phyloP scores from a whole-genome alignment of 2,329 filamentous ascomycete species.

The Lasiodiplodia sp. region DNA sequence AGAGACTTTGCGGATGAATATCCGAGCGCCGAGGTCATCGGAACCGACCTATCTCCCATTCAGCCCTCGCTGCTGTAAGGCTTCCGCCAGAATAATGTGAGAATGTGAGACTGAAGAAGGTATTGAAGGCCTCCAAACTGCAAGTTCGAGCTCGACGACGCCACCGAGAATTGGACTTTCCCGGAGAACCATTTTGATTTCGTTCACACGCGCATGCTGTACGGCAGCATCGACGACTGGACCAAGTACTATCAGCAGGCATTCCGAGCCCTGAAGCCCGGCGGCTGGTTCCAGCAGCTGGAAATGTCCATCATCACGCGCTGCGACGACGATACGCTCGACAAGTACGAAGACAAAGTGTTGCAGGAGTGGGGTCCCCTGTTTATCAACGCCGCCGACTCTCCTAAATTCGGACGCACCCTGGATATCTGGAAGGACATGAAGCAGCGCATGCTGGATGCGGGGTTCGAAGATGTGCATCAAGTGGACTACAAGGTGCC shows the following conservation, averaged over 20 bases:
- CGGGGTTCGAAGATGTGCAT: constrained; percentile 61
- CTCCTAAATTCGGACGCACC: constrained; percentile 41
- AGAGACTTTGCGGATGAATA: constrained; percentile 45
- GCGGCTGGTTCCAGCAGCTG: constrained; percentile 39
- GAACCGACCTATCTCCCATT: constrained; percentile 57
- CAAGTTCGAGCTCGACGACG: constrained; percentile 60
- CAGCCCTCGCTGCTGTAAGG: constrained; percentile 40
- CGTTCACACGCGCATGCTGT: constrained; percentile 36
- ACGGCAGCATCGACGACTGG: constrained; percentile 38
- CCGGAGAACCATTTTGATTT: constrained; percentile 37
- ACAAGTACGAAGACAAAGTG: constrained; percentile 33
- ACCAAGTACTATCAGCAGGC: constrained; percentile 36
- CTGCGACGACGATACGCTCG: constrained; percentile 37
- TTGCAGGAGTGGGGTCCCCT: constrained; percentile 39
- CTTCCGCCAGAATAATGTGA: neutral
- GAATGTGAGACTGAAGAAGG: constrained; percentile 59
- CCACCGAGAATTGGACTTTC: constrained; percentile 45
- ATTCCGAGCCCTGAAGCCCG: constrained; percentile 34
- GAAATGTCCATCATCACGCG: constrained; percentile 38
- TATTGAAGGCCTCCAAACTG: constrained; percentile 56
- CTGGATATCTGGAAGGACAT: constrained; percentile 44
- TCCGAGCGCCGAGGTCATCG: constrained; percentile 47
- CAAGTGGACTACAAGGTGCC: constrained; percentile 52
- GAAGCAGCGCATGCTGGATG: constrained; percentile 55
- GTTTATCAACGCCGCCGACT: constrained; percentile 39